A percentile compares a stretch with the other conserved stretches of the same genome.
Evolutionary conservation across 768 basidiomycete species (phyloP).

Genomic region (Infundibulicybe gibba): DNA sequence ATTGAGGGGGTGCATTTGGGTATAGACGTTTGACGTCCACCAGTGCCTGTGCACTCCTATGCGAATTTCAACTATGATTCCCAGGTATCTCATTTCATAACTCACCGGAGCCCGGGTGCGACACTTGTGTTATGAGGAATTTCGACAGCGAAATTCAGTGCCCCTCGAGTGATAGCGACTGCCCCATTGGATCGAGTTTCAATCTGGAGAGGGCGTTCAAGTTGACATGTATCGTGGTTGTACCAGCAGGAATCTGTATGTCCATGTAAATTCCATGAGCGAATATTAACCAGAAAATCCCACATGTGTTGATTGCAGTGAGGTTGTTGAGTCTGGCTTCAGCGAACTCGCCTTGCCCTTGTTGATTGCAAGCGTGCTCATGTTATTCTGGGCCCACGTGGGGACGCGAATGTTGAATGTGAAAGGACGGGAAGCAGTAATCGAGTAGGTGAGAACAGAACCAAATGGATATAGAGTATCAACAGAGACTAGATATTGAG

Average conservation of each 20-base stretch:
- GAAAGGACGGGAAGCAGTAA: conserved; percentile 26
- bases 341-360: conserved; percentile 14
- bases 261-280: conserved; percentile 1
- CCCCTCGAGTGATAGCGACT: conserved; percentile 31
- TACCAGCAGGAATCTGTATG: conserved; percentile 17
- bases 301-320: conserved; percentile 29
- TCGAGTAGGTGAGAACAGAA: conserved; percentile 29
- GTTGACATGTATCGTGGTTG: conserved; percentile 24
- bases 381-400: conserved; percentile 30
- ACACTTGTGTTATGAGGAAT: conserved; percentile 29
- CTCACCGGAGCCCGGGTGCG: conserved; percentile 27
- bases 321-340: conserved; percentile 18
- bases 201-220: conserved; percentile 29
- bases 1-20: conserved; percentile 30
- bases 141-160: conserved; percentile 34
- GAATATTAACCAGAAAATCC: neutral
- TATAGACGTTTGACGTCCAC: conserved; percentile 27
- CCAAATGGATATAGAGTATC: conserved; percentile 38
- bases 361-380: conserved; percentile 31
- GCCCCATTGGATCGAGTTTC: conserved; percentile 31
- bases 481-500: conserved; percentile 20
- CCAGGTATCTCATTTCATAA: neutral
- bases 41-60: conserved; percentile 34
- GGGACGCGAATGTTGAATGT: conserved; percentile 35
- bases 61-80: neutral